Percentiles rank a stretch among this genome's conserved stretches.
Evolutionary conservation across 2,329 filamentous ascomycete species (phyloP).

Genomic region (Beauveria sp.): DNA sequence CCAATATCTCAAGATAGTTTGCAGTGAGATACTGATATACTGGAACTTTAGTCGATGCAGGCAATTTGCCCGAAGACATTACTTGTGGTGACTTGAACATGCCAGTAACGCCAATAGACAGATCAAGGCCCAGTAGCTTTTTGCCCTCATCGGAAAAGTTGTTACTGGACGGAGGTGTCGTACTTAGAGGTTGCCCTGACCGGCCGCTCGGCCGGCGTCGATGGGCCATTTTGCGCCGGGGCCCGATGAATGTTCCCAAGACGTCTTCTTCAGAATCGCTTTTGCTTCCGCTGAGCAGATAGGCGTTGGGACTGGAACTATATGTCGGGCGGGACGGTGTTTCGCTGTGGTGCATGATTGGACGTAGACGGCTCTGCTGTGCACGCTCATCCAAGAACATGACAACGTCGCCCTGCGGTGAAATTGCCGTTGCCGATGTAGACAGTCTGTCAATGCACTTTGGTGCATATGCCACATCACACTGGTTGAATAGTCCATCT

Average conservation of each 20-base stretch:
- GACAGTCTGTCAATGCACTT: conserved; percentile 56
- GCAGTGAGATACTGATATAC: conserved; percentile 49
- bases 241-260: conserved; percentile 50
- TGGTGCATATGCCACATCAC: conserved; percentile 56
- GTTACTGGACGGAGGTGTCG: conserved; percentile 38
- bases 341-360: conserved; percentile 27
- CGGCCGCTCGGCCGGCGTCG: conserved; percentile 37
- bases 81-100: conserved; percentile 52
- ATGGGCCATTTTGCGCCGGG: conserved; percentile 32
- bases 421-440: conserved; percentile 54
- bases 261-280: conserved; percentile 61
- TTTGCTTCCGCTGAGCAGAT: conserved; percentile 47
- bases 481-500: conserved; percentile 56
- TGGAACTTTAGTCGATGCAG: conserved; percentile 41
- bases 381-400: conserved; percentile 55
- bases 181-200: conserved; percentile 39
- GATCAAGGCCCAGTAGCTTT: conserved; percentile 45
- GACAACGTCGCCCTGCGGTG: conserved; percentile 49
- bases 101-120: conserved; percentile 50
- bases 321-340: conserved; percentile 33
- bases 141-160: conserved; percentile 26
- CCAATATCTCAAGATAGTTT: conserved; percentile 48
- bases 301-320: conserved; percentile 40
- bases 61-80: conserved; percentile 54
- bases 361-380: conserved; percentile 35